These are phyloP conservation scores for Metroxylon sagu DNA, from an alignment of 176 grass and related monocot species.

Conservation along the genomic window DNA sequence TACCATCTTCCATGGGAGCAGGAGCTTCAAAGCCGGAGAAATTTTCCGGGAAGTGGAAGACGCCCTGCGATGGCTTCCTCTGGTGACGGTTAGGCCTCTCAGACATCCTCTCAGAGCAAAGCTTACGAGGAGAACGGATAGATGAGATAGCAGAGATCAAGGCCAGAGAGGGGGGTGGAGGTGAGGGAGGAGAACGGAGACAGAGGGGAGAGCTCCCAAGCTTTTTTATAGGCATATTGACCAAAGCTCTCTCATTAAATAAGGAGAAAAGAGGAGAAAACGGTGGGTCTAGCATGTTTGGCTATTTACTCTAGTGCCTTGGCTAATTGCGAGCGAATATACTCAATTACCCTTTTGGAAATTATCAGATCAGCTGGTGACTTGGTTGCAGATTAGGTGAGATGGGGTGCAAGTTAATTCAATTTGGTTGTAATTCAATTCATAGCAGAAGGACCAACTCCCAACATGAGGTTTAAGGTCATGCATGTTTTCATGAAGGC, in stretches of 20 bases:
- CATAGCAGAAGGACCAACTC: no score
- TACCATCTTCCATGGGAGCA: constrained; percentile 11
- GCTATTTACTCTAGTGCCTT: no score
- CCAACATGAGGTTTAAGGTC: no score
- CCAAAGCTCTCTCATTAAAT: neutral
- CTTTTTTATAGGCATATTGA: neutral
- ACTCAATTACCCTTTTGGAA: no score
- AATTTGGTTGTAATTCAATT: no score
- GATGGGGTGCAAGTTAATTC: no score
- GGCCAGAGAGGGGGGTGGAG: neutral
- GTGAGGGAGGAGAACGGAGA: neutral
- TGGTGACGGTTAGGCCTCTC: constrained; percentile 66
- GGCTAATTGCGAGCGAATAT: no score
- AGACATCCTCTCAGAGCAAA: constrained; percentile 29
- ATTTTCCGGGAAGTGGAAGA: constrained; percentile 78
- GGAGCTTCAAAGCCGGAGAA: constrained; percentile 47
- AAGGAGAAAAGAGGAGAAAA: neutral
- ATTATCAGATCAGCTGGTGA: no score
- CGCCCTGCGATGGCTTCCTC: constrained; percentile 75
- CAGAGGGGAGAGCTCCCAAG: neutral
- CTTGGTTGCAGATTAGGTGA: no score
- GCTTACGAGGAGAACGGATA: neutral
- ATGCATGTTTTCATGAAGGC: no score
- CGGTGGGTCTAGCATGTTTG: neutral
- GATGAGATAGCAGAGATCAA: no score